Evolutionary conservation across 345 rosid genomes (phyloP).

Genomic region (Erodium maritimum): DNA sequence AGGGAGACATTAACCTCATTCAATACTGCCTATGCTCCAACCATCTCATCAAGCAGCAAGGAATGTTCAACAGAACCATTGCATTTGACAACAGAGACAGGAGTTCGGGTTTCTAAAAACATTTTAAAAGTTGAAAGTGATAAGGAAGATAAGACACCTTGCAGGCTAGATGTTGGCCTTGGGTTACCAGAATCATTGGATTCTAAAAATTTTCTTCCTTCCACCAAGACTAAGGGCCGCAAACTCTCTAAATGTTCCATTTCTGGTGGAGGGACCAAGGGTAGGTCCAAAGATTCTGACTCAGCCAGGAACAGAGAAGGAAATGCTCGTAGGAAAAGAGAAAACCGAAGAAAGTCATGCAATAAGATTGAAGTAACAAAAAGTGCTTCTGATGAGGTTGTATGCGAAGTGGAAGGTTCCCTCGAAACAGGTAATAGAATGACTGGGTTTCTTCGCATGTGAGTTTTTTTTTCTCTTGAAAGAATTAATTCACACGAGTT

Average conservation of each 20-base stretch:
- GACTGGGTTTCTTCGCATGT: slow-evolving; percentile 3
- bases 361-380: slow-evolving; percentile 26
- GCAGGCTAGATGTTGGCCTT: slow-evolving; percentile 11
- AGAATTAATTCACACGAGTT: neutral
- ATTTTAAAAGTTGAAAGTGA: slow-evolving; percentile 10
- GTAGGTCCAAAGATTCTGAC: slow-evolving; percentile 32
- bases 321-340: slow-evolving; percentile 24
- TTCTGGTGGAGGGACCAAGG: slow-evolving; percentile 32
- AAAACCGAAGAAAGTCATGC: slow-evolving; percentile 20
- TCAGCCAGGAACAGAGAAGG: slow-evolving; percentile 30
- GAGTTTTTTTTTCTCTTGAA: neutral
- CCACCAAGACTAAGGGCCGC: slow-evolving; percentile 20
- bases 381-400: slow-evolving; percentile 19
- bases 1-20: slow-evolving; percentile 17
- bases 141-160: slow-evolving; percentile 12
- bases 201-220: slow-evolving; percentile 16
- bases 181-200: slow-evolving; percentile 16
- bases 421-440: slow-evolving; percentile 37
- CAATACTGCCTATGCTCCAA: slow-evolving; percentile 19
- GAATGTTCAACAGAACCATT: slow-evolving; percentile 16
- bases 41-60: slow-evolving; percentile 17
- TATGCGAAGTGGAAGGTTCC: slow-evolving; percentile 14
- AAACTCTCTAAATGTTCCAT: slow-evolving; percentile 27
- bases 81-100: slow-evolving; percentile 16
- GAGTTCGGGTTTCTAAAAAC: slow-evolving; percentile 16